Conservation (phyloP, 2,329 filamentous ascomycete genomes). For the Colletotrichum sansevieriae region DNA sequence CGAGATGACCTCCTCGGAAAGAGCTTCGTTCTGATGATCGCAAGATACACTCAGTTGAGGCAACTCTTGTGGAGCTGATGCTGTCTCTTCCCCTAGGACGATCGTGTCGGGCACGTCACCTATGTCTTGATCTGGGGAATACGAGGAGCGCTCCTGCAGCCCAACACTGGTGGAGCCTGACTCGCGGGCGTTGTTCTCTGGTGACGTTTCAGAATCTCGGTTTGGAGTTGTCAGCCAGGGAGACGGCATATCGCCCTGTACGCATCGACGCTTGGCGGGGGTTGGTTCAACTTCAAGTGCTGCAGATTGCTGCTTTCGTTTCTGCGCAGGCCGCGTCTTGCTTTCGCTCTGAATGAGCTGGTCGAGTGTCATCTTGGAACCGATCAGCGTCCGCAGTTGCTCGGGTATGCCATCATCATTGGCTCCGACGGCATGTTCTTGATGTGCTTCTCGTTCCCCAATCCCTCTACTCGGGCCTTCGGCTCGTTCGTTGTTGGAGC, state of each 20-base stretch:
- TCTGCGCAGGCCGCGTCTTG: background rate
- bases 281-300: background rate
- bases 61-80: no score
- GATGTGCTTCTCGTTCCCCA: background rate
- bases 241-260: background rate
- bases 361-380: slow-evolving; percentile 4
- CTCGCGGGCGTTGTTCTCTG: background rate
- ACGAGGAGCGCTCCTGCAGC: no score
- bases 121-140: no score
- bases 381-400: background rate
- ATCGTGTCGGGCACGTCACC: no score
- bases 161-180: background rate
- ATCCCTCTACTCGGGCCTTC: background rate
- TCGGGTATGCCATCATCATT: background rate
- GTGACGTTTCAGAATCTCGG: background rate
- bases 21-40: no score
- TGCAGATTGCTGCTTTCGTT: slow-evolving; percentile 4
- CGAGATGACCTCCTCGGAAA: no score
- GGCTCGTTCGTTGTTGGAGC: background rate
- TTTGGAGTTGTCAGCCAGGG: background rate
- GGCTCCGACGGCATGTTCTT: background rate
- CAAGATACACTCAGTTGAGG: no score
- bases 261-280: slow-evolving; percentile 13
- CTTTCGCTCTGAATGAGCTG: slow-evolving; percentile 12
- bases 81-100: no score